Conservation (phyloP, 208 protist species). For the Herpetomonas muscarum region DNA sequence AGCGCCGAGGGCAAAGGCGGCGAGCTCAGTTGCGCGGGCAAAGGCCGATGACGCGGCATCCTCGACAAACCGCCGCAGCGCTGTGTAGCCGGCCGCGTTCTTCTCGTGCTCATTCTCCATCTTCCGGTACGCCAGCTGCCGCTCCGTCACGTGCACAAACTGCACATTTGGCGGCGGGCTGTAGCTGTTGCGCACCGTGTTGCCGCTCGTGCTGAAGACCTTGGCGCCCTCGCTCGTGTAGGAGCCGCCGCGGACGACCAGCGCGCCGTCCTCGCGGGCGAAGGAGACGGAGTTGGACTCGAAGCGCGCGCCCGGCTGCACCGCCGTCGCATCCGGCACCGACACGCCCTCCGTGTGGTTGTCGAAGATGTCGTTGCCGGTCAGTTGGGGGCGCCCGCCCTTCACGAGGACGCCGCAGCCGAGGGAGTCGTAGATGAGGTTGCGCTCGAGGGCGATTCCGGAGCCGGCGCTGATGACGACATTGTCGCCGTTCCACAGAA, state of each 20-base stretch:
- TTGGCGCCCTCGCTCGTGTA: slow-evolving; percentile 9
- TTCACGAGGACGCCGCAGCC: slow-evolving; percentile 21
- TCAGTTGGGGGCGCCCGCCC: slow-evolving; percentile 10
- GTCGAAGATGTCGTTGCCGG: slow-evolving; percentile 33
- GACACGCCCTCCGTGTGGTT: slow-evolving; percentile 22
- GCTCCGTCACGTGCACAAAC: slow-evolving; percentile 16
- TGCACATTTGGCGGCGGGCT: slow-evolving; percentile 18
- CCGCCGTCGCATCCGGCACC: slow-evolving; percentile 10
- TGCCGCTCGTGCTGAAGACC: slow-evolving; percentile 9
- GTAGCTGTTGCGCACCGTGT: slow-evolving; percentile 28
- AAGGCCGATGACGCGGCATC: slow-evolving; percentile 4
- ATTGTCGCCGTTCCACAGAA: slow-evolving; percentile 35
- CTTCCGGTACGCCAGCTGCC: slow-evolving; percentile 21
- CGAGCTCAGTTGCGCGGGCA: slow-evolving; percentile 9
- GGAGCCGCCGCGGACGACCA: slow-evolving; percentile 22
- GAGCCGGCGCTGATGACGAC: slow-evolving; percentile 20
- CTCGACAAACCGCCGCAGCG: slow-evolving; percentile 20
- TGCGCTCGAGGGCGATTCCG: slow-evolving; percentile 10
- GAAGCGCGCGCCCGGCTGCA: slow-evolving; percentile 10
- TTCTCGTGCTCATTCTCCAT: slow-evolving; percentile 17
- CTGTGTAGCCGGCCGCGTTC: slow-evolving; percentile 8
- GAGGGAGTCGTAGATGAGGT: slow-evolving; percentile 32
- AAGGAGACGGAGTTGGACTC: slow-evolving; percentile 39
- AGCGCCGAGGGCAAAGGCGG: slow-evolving; percentile 3
- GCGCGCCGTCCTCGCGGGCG: slow-evolving; percentile 25